phyloP scores from a whole-genome alignment of 768 basidiomycete species.

The Trametes meyenii region DNA sequence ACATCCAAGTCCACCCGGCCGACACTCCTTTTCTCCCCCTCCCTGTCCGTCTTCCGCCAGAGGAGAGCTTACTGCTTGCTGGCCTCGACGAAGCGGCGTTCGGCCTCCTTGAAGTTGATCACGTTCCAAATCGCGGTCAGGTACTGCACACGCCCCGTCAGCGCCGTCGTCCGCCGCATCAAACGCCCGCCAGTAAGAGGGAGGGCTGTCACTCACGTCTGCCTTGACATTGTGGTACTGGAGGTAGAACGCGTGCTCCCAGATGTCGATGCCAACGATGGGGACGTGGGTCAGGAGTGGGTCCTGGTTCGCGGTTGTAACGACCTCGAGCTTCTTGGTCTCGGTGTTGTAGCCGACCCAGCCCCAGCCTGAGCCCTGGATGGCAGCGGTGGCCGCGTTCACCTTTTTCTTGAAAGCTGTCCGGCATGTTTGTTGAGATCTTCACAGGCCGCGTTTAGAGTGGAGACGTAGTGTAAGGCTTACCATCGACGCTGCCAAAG shows the following conservation, averaged over 20 bases:
- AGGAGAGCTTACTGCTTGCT: conserved; percentile 29
- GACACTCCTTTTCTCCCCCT: no score
- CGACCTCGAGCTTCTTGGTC: conserved; percentile 80
- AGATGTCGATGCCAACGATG: conserved; percentile 95
- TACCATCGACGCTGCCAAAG: conserved; percentile 77
- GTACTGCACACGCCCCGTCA: conserved; percentile 55
- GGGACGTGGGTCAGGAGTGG: conserved; percentile 84
- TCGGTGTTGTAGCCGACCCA: conserved; percentile 84
- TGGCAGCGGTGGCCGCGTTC: conserved; percentile 85
- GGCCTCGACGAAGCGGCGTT: conserved; percentile 52
- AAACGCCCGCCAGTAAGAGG: neutral
- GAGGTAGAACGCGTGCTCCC: conserved; percentile 68
- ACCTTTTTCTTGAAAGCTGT: conserved; percentile 77
- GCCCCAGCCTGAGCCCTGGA: conserved; percentile 99
- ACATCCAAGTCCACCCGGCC: conserved; percentile 6
- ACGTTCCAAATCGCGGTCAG: conserved; percentile 95
- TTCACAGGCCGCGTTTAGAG: neutral
- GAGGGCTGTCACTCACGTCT: conserved; percentile 61
- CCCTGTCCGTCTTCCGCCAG: neutral
- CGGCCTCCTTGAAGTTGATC: conserved; percentile 94
- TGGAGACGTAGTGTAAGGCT: neutral
- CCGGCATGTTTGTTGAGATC: no score
- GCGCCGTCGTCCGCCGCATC: no score
- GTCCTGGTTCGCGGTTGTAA: conserved; percentile 96
- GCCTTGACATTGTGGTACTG: conserved; percentile 93